Percentiles rank a stretch among this genome's conserved stretches.
phyloP scores from a whole-genome alignment of 2,329 filamentous ascomycete genomes.

The Alternaria arbusti region DNA sequence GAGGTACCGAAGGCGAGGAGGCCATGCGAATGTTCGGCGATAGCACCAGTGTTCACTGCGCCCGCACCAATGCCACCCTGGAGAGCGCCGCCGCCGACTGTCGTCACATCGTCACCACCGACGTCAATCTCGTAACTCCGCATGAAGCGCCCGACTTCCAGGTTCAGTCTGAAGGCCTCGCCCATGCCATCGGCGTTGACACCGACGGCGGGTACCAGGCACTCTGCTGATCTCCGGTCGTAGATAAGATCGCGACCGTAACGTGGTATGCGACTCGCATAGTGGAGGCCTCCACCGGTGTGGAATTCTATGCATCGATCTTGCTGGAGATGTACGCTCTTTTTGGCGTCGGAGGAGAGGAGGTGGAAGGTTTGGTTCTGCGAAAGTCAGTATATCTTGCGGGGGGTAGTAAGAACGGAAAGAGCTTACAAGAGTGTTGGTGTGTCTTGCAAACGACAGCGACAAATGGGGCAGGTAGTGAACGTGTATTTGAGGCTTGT shows the following conservation, averaged over 20 bases:
- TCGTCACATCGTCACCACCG: slow-evolving; percentile 76
- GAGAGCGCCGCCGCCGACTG: slow-evolving; percentile 72
- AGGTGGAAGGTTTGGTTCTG: slow-evolving; percentile 86
- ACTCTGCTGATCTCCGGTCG: slow-evolving; percentile 81
- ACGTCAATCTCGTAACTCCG: slow-evolving; percentile 91
- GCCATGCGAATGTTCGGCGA: slow-evolving; percentile 89
- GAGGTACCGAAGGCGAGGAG: slow-evolving; percentile 93
- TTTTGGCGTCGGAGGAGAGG: slow-evolving; percentile 88
- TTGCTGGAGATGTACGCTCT: slow-evolving; percentile 90
- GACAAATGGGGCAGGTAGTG: slow-evolving; percentile 93
- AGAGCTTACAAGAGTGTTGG: slow-evolving; percentile 68
- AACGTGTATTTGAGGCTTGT: slow-evolving; percentile 82
- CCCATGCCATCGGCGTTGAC: slow-evolving; percentile 84
- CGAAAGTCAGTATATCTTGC: not conserved
- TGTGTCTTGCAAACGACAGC: slow-evolving; percentile 92
- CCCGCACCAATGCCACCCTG: slow-evolving; percentile 88
- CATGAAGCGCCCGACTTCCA: slow-evolving; percentile 93
- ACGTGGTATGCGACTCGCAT: slow-evolving; percentile 85
- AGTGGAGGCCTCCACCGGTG: slow-evolving; percentile 85
- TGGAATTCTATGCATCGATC: slow-evolving; percentile 94
- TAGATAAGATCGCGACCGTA: slow-evolving; percentile 92
- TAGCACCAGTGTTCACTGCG: slow-evolving; percentile 83
- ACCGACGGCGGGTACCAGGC: slow-evolving; percentile 85
- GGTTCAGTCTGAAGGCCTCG: slow-evolving; percentile 90
- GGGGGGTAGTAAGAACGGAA: not conserved